Evolutionary conservation across 1,139 yeast genomes (phyloP).

Genomic region (Yamadazyma epiphylla): DNA sequence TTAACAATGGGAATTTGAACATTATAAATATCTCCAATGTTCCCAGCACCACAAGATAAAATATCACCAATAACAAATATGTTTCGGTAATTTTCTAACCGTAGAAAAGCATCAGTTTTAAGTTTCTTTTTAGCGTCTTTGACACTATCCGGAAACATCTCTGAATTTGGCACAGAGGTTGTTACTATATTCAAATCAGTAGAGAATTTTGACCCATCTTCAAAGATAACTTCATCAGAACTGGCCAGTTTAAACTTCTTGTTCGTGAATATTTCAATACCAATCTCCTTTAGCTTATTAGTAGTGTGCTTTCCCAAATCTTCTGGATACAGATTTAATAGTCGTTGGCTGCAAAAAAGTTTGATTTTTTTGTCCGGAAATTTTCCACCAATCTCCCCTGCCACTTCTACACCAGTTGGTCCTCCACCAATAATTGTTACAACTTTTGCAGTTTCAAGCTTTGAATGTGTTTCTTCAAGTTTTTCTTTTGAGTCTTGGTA

Average conservation of each 20-base stretch:
- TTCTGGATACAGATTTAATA: conserved; percentile 17
- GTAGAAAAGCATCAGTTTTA: conserved; percentile 21
- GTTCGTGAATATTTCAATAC: conserved; percentile 24
- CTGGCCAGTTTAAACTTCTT: conserved; percentile 2
- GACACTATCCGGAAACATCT: conserved; percentile 9
- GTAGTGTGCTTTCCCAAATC: conserved; percentile 14
- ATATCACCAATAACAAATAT: conserved; percentile 35
- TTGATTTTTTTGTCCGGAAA: conserved; percentile 18
- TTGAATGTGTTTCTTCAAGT: conserved; percentile 7
- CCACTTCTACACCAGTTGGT: conserved; percentile 37
- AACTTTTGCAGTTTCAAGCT: conserved; percentile 17
- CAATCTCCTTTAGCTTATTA: conserved; percentile 17
- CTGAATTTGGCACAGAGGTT: conserved; percentile 14
- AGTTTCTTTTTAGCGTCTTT: conserved; percentile 20
- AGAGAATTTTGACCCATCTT: conserved; percentile 13
- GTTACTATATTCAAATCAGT: conserved; percentile 30
- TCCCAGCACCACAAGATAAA: conserved; percentile 17
- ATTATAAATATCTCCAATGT: conserved; percentile 23
- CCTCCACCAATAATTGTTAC: conserved; percentile 41
- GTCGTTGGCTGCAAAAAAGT: conserved; percentile 21
- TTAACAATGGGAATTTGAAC: conserved; percentile 19
- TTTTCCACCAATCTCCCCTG: conserved; percentile 29
- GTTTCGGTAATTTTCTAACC: conserved; percentile 18
- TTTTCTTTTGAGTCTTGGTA: conserved; percentile 11
- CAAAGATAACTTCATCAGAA: conserved; percentile 3